A percentile compares a stretch with the other conserved stretches of the same genome.
These are phyloP conservation scores for Chenopodium formosanum DNA, from an alignment of 148 eudicot genomes.

Conservation along the genomic window DNA sequence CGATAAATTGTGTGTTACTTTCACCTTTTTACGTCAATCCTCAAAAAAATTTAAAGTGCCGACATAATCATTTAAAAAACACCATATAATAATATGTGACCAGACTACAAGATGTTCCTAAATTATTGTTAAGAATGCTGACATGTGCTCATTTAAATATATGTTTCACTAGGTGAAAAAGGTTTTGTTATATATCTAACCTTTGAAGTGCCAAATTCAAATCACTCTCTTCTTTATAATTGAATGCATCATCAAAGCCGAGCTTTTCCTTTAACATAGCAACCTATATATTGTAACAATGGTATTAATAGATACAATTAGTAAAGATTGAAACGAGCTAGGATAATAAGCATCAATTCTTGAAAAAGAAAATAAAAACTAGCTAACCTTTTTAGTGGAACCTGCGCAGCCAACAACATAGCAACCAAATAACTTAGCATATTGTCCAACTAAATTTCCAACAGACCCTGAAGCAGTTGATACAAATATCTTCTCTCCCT, in stretches of 20 bases:
- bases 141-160: too few relatives aligned
- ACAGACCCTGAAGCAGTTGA: slow-evolving; percentile 73
- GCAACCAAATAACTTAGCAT: slow-evolving; percentile 62
- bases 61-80: too few relatives aligned
- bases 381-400: slow-evolving; percentile 41
- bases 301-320: too few relatives aligned
- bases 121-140: too few relatives aligned
- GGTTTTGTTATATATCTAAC: slow-evolving; percentile 21
- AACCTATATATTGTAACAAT: slow-evolving; percentile 31
- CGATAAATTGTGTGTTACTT: background rate
- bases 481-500: slow-evolving; percentile 63
- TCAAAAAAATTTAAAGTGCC: too few relatives aligned
- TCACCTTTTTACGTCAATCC: too few relatives aligned
- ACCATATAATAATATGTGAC: too few relatives aligned
- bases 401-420: slow-evolving; percentile 75
- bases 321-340: background rate
- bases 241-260: slow-evolving; percentile 67
- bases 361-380: background rate
- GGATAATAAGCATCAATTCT: too few relatives aligned
- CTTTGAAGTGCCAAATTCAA: slow-evolving; percentile 50
- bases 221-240: slow-evolving; percentile 57
- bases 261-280: slow-evolving; percentile 49
- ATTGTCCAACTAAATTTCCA: slow-evolving; percentile 68
- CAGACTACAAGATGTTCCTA: too few relatives aligned
- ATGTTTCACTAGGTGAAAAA: too few relatives aligned